Evolutionary conservation across 495 filamentous ascomycete species (phyloP).

Genomic region (Bacidia rubella): DNA sequence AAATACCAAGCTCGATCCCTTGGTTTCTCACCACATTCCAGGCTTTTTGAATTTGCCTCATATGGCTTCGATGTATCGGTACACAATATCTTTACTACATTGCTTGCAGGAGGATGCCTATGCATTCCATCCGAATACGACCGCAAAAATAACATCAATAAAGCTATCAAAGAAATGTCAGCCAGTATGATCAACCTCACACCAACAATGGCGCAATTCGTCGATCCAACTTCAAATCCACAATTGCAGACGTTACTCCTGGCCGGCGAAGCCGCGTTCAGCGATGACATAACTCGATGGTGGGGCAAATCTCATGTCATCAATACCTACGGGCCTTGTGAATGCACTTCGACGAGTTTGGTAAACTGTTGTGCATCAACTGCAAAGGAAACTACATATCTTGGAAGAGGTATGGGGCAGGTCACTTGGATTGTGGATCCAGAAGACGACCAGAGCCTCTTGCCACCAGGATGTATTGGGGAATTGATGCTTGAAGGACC

Average conservation of each 20-base stretch:
- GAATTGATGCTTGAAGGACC: constrained; percentile 29
- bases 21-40: constrained; percentile 2
- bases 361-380: background rate
- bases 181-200: constrained; percentile 25
- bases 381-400: background rate
- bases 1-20: constrained; percentile 11
- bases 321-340: constrained; percentile 9
- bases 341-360: constrained; percentile 13
- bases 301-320: background rate
- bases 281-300: constrained; percentile 15
- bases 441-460: constrained; percentile 22
- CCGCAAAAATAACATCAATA: constrained; percentile 20
- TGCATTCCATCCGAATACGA: constrained; percentile 34
- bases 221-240: constrained; percentile 25
- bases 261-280: constrained; percentile 21
- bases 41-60: constrained; percentile 20
- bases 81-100: constrained; percentile 32
- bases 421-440: constrained; percentile 30
- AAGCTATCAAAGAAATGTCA: constrained; percentile 14
- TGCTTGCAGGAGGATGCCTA: constrained; percentile 33
- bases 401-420: constrained; percentile 11
- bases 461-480: constrained; percentile 31
- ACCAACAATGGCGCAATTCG: constrained; percentile 31
- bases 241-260: constrained; percentile 25
- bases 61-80: constrained; percentile 26